These are phyloP conservation scores for Tuber indicum DNA, from an alignment of 495 filamentous ascomycete species.

Conservation along the genomic window DNA sequence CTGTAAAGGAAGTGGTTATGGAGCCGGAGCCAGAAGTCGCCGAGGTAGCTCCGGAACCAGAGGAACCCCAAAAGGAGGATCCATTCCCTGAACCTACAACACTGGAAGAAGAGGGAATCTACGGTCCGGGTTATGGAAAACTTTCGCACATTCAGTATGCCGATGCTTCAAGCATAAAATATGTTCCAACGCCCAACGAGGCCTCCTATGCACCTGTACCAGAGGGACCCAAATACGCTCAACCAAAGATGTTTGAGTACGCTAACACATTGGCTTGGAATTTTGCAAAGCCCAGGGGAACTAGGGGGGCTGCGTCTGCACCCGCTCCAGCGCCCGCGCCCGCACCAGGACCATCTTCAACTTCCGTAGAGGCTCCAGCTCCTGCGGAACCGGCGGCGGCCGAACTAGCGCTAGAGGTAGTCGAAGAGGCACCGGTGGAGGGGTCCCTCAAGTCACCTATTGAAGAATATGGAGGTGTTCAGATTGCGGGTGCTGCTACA, in stretches of 20 bases:
- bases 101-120: constrained; percentile 12
- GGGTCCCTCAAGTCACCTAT: not conserved
- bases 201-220: constrained; percentile 34
- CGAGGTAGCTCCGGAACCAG: constrained; percentile 3
- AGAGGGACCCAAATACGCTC: constrained; percentile 32
- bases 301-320: constrained; percentile 13
- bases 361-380: constrained; percentile 6
- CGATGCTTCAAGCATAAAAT: constrained; percentile 20
- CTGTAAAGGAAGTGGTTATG: not conserved
- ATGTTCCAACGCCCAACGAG: constrained; percentile 26
- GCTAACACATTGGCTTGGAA: constrained; percentile 17
- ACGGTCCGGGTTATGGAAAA: constrained; percentile 31
- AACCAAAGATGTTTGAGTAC: constrained; percentile 31
- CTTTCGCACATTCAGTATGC: constrained; percentile 26
- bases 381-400: constrained; percentile 1
- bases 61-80: constrained; percentile 12
- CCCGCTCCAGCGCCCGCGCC: constrained; percentile 13
- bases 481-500: constrained; percentile 5
- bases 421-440: constrained; percentile 10
- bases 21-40: constrained; percentile 9
- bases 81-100: constrained; percentile 2
- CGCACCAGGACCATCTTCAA: constrained; percentile 1
- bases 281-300: constrained; percentile 13
- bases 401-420: not conserved
- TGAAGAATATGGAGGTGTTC: constrained; percentile 4